These are phyloP conservation scores for Pulveroboletus sp. DNA, from an alignment of 768 basidiomycete genomes.

Conservation along the genomic window DNA sequence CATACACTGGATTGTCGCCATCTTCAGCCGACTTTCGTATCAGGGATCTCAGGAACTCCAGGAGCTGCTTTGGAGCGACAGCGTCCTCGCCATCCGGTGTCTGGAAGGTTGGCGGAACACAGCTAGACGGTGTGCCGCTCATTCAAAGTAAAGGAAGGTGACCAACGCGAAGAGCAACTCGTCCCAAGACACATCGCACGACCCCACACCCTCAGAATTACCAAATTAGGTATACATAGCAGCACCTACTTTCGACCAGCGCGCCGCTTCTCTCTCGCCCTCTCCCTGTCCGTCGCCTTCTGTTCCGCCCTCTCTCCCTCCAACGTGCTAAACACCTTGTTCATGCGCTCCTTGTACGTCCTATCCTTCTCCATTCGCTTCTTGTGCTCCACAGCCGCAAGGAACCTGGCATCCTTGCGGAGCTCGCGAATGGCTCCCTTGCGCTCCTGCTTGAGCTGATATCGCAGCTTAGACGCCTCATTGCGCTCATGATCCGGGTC, in stretches of 20 bases:
- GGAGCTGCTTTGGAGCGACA: constrained; percentile 36
- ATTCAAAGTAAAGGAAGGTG: constrained; percentile 9
- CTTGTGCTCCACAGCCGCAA: constrained; percentile 83
- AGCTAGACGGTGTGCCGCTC: constrained; percentile 24
- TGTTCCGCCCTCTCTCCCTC: constrained; percentile 92
- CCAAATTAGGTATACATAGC: constrained; percentile 7
- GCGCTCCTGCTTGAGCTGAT: constrained; percentile 88
- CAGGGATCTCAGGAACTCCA: constrained; percentile 40
- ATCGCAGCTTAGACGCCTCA: constrained; percentile 77
- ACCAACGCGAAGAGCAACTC: background rate
- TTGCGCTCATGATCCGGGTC: constrained; percentile 94
- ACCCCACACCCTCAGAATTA: background rate
- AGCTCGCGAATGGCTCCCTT: constrained; percentile 97
- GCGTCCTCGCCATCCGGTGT: constrained; percentile 23
- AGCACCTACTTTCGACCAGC: constrained; percentile 61
- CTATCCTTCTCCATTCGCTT: constrained; percentile 82
- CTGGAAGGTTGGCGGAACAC: constrained; percentile 29
- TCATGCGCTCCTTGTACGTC: constrained; percentile 78
- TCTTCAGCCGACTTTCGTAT: constrained; percentile 32
- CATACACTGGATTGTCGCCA: constrained; percentile 28
- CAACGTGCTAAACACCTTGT: constrained; percentile 68
- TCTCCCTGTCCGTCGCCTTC: constrained; percentile 86
- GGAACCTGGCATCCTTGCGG: constrained; percentile 90
- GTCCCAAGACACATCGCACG: background rate
- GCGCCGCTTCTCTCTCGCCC: constrained; percentile 68